Evolutionary conservation across 2,329 filamentous ascomycete genomes (phyloP), one percentile per base, ranked within the genome.

Genomic region (Coniochaeta hoffmannii): DNA sequence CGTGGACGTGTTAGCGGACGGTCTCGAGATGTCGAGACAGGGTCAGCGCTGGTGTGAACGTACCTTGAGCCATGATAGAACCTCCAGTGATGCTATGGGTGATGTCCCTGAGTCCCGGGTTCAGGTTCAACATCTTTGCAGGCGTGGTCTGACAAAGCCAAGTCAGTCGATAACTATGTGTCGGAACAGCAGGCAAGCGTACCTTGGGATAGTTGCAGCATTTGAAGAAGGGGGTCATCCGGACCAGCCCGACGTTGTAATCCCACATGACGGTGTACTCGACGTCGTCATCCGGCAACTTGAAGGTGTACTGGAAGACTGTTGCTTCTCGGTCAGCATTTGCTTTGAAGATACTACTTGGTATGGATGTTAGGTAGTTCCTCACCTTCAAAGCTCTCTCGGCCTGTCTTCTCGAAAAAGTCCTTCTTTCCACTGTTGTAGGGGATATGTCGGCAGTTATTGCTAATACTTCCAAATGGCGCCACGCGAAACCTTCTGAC

Each of bases 211-310:
- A 93, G 60, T 87, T 85, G 68, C 86, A 87, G 61, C 89, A 91
- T 70, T 96, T 96, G 80, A 97, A 97, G 67, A 97, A 89, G 28
- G 91, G 88, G 2, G 92, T 97, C 71, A 96, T 95, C 59, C 93
- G 86, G 59, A 97, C 92, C 30, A 97, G 85, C 9, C 94, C 94
- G 59, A 93, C 84, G 64, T 95, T 93, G 74, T 97, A 97, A 70
- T 99, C 94, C 94, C 94, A 99, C 83, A 97, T 91, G 58, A 97
- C 85, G 1, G 82, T 83, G 68, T 88, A 92, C 53, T 81, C 77
- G 59, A 77, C 79, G 1, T 86, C 79, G 49, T 88, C 81, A 11
- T 78, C 83, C 0, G 88, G 88, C 3, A 87, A 68, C 62, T 78
- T 81, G 76, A 95, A 97, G 34, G 82, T 84, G 70, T 97, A 97